Evolutionary conservation across 305 asterid species (phyloP), one percentile per base, ranked within the genome.

Genomic region (Solanum aculeatissimum): DNA sequence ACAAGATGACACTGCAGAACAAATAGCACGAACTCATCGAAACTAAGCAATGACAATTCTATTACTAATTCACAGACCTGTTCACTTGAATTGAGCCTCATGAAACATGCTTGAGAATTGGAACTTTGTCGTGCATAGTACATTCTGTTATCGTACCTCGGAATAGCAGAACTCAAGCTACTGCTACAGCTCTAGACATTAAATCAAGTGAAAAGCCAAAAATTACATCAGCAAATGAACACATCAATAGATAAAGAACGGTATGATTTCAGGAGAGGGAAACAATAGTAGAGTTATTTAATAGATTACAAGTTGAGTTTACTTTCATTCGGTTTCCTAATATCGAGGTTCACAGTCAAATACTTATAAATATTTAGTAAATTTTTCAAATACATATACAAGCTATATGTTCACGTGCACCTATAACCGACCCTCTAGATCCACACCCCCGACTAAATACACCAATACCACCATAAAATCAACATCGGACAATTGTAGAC

Each of bases 81-180:
- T 80, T 89, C 87, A 53, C 18, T 69, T 85, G 96, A 85, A 51
- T 88, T 89, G 80, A 81, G 97, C 86, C 95, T 92, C 95, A 92
- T 93, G 92, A 89, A 89, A 89, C 45, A 88, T 83, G 87, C 94
- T 88, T 92, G 97, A 60, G 94, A 87, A 83, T 53, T 83, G 7
- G 97, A 89, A n/a, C 91, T 90, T 89, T 93, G 98, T 35, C 98
- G 91, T 63, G 97, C 92, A 87, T 93, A 95, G 85, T 88, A 40
- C 89, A 88, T 85, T 87, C 88, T 91, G 90, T 90, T 92, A 89
- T 95, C 98, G 21, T 89, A 51, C 85, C 98, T 92, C 86, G 89
- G 88, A 80, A 86, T 83, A 45, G 87, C 91, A 65, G 93, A 80
- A 83, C 87, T 90, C 87, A 90, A 83, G 85, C 85, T 89, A 86